These are phyloP conservation scores for Nyssa sinensis DNA, from an alignment of 148 eudicot genomes.

Conservation along the genomic window DNA sequence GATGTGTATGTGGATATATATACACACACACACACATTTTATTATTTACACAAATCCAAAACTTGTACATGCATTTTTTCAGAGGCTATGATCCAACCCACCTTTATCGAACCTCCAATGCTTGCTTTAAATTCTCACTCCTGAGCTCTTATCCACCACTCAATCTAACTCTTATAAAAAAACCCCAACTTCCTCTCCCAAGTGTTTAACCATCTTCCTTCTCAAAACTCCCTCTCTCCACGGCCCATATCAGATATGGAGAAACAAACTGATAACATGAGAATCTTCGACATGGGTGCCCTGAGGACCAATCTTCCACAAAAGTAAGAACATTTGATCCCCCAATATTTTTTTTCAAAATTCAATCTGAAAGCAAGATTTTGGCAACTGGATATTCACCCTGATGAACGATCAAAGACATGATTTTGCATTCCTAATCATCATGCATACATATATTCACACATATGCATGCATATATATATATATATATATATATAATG, in stretches of 20 bases:
- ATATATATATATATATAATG: no score
- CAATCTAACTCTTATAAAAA: not conserved
- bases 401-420: no score
- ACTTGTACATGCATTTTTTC: not conserved
- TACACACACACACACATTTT: not conserved
- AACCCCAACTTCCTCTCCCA: not conserved
- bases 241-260: slow-evolving; percentile 4
- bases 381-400: no score
- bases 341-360: no score
- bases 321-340: slow-evolving; percentile 20
- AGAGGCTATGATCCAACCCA: not conserved
- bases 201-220: not conserved
- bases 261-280: slow-evolving; percentile 12
- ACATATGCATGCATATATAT: no score
- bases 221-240: not conserved
- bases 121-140: not conserved
- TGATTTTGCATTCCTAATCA: no score
- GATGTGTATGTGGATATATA: not conserved
- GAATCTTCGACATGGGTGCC: slow-evolving; percentile 19
- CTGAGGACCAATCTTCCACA: slow-evolving; percentile 23
- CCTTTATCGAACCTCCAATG: not conserved
- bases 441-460: no score
- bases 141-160: not conserved
- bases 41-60: not conserved
- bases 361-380: no score